Evolutionary conservation across 305 asterid species (phyloP), one percentile per base, ranked within the genome.

Genomic region (Fraxinus greggii): DNA sequence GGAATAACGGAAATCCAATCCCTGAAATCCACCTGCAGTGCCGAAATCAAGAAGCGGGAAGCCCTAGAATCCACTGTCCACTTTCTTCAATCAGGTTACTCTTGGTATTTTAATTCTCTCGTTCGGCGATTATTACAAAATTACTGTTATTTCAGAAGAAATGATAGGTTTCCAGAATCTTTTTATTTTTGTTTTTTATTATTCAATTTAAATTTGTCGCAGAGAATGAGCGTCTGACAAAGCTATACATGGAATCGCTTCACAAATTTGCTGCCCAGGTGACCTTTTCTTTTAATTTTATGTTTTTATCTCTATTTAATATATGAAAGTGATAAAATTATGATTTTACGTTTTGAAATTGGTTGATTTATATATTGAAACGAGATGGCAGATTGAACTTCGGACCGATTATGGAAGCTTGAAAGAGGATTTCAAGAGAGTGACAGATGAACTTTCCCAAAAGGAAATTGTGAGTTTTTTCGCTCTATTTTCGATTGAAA

Each of bases 351-450:
- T 80, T 73, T n/a, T 56, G 61, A 15, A 73, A 51, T 56, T 51
- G 51, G n/a, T 51, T 63, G 63, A 28, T 73, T 15, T 1, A 13
- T 33, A 17, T 72, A 38, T 48, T 72, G 36, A 67, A 80, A 21
- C 75, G 75, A 40, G 29, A 61, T 35, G 51, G 56, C 84, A 84
- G 89, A 76, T 88, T 78, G 91, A 88, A 72, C 80, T 72, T 42
- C 87, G 73, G 7, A 82, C 84, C 45, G 80, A 78, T 80, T 86
- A 40, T 83, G 87, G 82, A 48, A 74, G 65, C 74, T 80, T 88
- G 88, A 86, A 86, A 79, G 86, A 86, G 81, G 87, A 88, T 72
- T 72, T 86, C 79, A 84, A 88, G 72, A 82, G 83, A 76, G 56
- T 80, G 61, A 77, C 29, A 7, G 76, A 84, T 45, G 88, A 84